A percentile compares a stretch with the other conserved stretches of the same genome.
These are phyloP conservation scores for Sicyos baderoa DNA, from an alignment of 306 rosid species.

Conservation along the genomic window DNA sequence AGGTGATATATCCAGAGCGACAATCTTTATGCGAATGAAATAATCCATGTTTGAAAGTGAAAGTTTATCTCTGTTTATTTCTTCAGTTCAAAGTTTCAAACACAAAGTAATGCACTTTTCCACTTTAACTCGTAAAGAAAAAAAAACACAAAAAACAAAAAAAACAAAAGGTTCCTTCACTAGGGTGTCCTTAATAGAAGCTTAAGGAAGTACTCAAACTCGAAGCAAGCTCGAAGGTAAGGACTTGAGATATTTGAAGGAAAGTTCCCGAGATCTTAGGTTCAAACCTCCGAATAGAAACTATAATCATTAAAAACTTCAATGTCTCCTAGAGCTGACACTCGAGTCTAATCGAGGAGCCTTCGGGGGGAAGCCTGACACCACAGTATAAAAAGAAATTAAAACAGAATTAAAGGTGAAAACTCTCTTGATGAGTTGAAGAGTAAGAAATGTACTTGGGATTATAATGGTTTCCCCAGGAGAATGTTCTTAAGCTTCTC, in stretches of 20 bases:
- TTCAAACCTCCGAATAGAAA: not conserved
- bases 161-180: not conserved
- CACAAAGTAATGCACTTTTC: not conserved
- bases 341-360: not conserved
- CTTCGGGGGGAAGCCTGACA: not conserved
- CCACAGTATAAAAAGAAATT: not conserved
- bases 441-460: not conserved
- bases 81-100: not conserved
- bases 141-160: not conserved
- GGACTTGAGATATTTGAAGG: not conserved
- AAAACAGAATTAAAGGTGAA: not conserved
- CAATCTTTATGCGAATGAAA: not conserved
- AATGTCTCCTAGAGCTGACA: not conserved
- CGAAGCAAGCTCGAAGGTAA: not conserved
- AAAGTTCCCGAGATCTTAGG: not conserved
- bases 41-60: not conserved
- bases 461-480: slow-evolving; percentile 36
- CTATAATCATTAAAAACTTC: too few species aligned
- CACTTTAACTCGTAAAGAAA: not conserved
- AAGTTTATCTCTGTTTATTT: not conserved
- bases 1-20: too few species aligned
- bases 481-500: slow-evolving; percentile 59
- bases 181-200: not conserved
- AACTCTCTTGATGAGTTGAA: not conserved
- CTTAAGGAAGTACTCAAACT: not conserved